phyloP scores from a whole-genome alignment of 176 grass and related monocot species.

The Tillandsia leiboldiana region DNA sequence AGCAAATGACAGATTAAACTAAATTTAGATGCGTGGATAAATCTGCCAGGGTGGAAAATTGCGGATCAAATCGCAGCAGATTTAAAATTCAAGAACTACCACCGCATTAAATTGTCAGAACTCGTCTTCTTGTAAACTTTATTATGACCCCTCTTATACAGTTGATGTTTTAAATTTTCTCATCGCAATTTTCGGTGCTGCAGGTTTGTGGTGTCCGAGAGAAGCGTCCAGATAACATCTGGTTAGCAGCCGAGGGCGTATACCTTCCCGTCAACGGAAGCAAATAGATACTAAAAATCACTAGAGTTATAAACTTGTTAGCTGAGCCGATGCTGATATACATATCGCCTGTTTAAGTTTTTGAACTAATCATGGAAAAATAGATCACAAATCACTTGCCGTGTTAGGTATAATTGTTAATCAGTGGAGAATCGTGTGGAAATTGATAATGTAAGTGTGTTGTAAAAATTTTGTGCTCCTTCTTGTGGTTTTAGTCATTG shows the following conservation, averaged over 20 bases:
- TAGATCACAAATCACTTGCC: neutral
- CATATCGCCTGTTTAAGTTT: neutral
- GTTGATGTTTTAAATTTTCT: neutral
- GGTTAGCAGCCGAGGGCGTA: slow-evolving; percentile 53
- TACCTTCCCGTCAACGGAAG: slow-evolving; percentile 43
- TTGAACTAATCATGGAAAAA: neutral
- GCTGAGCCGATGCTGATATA: neutral
- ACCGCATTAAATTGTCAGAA: no score
- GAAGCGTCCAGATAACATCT: slow-evolving; percentile 56
- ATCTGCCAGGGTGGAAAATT: no score
- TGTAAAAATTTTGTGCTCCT: no score
- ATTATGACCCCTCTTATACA: neutral
- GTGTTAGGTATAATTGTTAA: neutral
- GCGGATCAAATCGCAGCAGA: no score
- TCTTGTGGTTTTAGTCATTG: no score
- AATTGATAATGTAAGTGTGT: no score
- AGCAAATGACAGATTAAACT: no score
- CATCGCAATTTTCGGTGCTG: slow-evolving; percentile 8
- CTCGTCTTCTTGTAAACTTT: no score
- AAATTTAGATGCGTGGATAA: no score
- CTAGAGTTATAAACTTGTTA: neutral
- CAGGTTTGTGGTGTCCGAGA: slow-evolving; percentile 64
- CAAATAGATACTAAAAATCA: slow-evolving; percentile 29
- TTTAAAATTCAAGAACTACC: no score
- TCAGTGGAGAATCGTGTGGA: neutral